Evolutionary conservation across 805 yeast genomes (phyloP).

Genomic region (Metschnikowia lochheadii): DNA sequence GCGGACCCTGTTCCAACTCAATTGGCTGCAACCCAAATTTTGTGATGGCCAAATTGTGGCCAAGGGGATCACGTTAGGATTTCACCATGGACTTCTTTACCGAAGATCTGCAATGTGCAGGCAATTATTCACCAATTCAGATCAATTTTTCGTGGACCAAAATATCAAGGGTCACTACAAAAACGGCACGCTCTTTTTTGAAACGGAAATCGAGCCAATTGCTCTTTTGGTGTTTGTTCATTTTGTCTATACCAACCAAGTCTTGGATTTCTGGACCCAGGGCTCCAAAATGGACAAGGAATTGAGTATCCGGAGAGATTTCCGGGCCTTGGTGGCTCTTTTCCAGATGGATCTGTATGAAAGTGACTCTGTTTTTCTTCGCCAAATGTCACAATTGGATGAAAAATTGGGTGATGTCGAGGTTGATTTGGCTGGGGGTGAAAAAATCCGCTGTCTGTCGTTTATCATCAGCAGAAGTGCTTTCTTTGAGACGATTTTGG

Average conservation of each 20-base stretch:
- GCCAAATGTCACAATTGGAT: conserved; percentile 7
- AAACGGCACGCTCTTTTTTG: conserved; percentile 18
- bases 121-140: conserved; percentile 19
- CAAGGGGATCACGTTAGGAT: conserved; percentile 27
- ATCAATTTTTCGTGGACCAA: conserved; percentile 23
- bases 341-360: conserved; percentile 16
- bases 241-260: conserved; percentile 47
- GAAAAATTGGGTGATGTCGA: conserved; percentile 37
- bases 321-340: conserved; percentile 21
- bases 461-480: conserved; percentile 56
- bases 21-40: conserved; percentile 20
- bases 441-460: conserved; percentile 44
- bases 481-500: conserved; percentile 57
- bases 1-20: neutral
- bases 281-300: conserved; percentile 24
- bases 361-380: conserved; percentile 7
- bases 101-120: conserved; percentile 28
- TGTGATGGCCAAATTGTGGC: conserved; percentile 35
- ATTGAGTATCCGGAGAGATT: conserved; percentile 24
- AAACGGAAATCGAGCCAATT: conserved; percentile 25
- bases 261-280: conserved; percentile 46
- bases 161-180: conserved; percentile 24
- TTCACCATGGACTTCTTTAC: conserved; percentile 31
- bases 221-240: conserved; percentile 41
- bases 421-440: conserved; percentile 46